Evolutionary conservation across 2,329 filamentous ascomycete genomes (phyloP), one percentile per base, ranked within the genome.

Genomic region (Cordyceps tenuipes): DNA sequence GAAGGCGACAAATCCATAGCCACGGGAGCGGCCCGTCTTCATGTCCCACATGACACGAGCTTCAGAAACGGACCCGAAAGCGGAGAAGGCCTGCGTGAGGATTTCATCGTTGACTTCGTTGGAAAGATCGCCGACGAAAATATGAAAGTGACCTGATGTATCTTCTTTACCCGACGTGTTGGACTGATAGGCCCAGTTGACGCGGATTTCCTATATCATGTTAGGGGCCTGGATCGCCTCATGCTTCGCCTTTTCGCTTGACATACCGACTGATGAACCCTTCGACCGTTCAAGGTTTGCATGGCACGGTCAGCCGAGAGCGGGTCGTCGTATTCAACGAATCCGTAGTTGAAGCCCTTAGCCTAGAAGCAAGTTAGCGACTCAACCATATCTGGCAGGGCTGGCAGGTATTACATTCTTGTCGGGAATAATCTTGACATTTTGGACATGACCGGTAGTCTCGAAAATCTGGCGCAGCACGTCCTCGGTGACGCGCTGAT

Each of bases 1-100:
- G 83, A 96, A 99, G 54, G 94, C 94, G 67, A 97, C 93, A 71
- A 99, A 99, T 13, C 94, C 94, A 71, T 99, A 99, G 62, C 94
- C 94, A 72, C 94, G 90, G 66, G 94, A 97, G 64, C 94, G 88
- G 66, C 94, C 94, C 41, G 94, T 99, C 83, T 99, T 99, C 94
- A 99, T 99, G 74, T 99, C 94, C 94, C 94, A 99, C 94, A 99
- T 99, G 65, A 99, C 94, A 69, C 94, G 91, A 62, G 94, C 94
- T 76, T 99, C 94, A 3, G 94, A 99, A 53, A 99, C 92, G 13
- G 87, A 90, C 46, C 94, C 94, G 73, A 97, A 99, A 49, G 91
- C 91, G 52, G 91, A 95, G 76, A 99, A 99, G 13, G 94, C 94
- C 75, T 97, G 92, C 17, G 89, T 80, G 23, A 99, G 82, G 57